These are phyloP conservation scores for Trichoderma asperellum DNA, from an alignment of 2,329 filamentous ascomycete genomes.

Conservation along the genomic window DNA sequence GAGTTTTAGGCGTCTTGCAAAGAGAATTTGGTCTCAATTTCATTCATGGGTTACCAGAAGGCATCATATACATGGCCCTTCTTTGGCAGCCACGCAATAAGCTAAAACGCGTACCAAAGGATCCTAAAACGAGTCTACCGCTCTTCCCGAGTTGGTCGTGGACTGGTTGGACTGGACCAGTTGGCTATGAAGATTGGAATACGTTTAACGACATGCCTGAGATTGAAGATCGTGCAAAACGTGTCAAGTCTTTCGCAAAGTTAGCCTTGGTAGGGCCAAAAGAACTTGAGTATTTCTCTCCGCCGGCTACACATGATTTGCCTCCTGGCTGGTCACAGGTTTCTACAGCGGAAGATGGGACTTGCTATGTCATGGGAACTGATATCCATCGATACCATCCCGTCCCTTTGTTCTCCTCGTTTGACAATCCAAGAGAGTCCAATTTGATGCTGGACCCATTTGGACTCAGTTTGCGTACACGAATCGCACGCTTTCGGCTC, in stretches of 20 bases:
- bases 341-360: not conserved
- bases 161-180: slow-evolving; percentile 24
- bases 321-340: not conserved
- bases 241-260: slow-evolving; percentile 2
- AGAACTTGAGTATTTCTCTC: not conserved
- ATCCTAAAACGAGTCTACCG: not conserved
- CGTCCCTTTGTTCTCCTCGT: not conserved
- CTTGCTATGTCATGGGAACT: not conserved
- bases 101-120: slow-evolving; percentile 1
- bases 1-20: slow-evolving; percentile 14
- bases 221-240: slow-evolving; percentile 1
- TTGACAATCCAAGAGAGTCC: not conserved
- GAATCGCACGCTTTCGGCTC: not conserved
- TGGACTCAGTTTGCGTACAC: not conserved
- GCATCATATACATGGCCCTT: slow-evolving; percentile 12
- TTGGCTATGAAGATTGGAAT: slow-evolving; percentile 24
- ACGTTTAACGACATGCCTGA: slow-evolving; percentile 12
- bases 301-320: not conserved
- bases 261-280: not conserved
- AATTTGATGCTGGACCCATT: not conserved
- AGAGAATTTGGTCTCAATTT: slow-evolving; percentile 12
- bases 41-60: slow-evolving; percentile 9
- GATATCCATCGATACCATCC: not conserved
- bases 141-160: slow-evolving; percentile 26
- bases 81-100: slow-evolving; percentile 25